These are phyloP conservation scores for Fragaria ananassa DNA, from an alignment of 306 rosid genomes.

Conservation along the genomic window DNA sequence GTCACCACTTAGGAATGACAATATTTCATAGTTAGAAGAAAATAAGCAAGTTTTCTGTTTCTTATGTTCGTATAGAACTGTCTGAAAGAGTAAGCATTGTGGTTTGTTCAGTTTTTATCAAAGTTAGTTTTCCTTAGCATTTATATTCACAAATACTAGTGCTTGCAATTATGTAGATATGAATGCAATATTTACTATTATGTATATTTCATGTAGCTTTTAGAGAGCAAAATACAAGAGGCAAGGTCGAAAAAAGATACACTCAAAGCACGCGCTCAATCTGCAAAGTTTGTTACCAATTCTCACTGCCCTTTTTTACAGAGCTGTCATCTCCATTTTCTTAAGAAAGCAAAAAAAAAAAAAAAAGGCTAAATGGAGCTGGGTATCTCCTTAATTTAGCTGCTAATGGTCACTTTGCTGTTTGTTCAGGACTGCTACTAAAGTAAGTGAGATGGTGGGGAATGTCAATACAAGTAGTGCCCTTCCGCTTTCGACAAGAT, in stretches of 20 bases:
- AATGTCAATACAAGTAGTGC: conserved; percentile 91
- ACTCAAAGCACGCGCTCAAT: conserved; percentile 90
- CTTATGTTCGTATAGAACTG: too few relatives aligned
- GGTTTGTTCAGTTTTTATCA: too few relatives aligned
- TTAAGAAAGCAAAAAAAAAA: neutral
- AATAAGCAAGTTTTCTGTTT: too few relatives aligned
- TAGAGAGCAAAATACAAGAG: conserved; percentile 95
- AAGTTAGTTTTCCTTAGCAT: neutral
- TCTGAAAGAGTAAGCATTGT: neutral
- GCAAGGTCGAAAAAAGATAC: conserved; percentile 95
- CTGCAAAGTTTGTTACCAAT: conserved; percentile 61
- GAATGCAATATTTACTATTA: neutral
- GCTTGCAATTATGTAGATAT: neutral
- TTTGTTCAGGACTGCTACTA: conserved; percentile 75
- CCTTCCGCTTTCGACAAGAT: conserved; percentile 94
- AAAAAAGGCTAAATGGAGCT: neutral
- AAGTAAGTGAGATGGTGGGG: conserved; percentile 88
- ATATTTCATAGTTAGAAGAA: neutral
- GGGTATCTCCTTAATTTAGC: conserved; percentile 21
- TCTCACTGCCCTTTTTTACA: conserved; percentile 18
- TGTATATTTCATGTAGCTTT: conserved; percentile 51
- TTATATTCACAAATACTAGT: neutral
- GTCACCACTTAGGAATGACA: neutral
- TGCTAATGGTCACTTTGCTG: conserved; percentile 29
- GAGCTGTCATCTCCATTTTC: conserved; percentile 9